A percentile compares a stretch with the other conserved stretches of the same genome.
phyloP scores from a whole-genome alignment of 805 yeast species.

The Ascoidea tarda region DNA sequence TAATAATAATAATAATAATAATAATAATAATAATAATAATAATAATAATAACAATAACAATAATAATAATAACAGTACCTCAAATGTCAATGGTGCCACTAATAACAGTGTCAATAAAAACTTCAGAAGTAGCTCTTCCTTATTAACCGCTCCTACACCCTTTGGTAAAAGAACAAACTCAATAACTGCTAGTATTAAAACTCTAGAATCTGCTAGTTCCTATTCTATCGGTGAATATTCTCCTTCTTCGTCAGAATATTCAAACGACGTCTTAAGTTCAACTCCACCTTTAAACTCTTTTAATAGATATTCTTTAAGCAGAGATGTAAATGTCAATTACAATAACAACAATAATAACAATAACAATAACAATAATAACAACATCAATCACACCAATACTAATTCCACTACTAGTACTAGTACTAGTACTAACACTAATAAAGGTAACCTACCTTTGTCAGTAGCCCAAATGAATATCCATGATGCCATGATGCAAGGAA shows the following conservation, averaged over 20 bases:
- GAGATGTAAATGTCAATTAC: not conserved
- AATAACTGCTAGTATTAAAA: constrained; percentile 1
- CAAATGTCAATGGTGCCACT: not conserved
- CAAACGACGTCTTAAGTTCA: not conserved
- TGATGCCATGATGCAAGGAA: not conserved
- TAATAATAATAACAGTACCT: too few species aligned
- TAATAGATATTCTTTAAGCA: not conserved
- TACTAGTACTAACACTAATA: not conserved
- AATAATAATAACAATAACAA: not conserved
- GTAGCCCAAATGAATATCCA: not conserved
- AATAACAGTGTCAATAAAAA: not conserved
- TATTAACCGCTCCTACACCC: not conserved
- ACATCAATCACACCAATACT: not conserved
- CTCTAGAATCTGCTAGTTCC: constrained; percentile 18
- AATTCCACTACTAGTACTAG: not conserved
- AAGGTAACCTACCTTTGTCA: not conserved
- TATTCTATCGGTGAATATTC: constrained; percentile 32
- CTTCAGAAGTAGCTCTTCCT: not conserved
- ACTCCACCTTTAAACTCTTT: not conserved
- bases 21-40: too few species aligned
- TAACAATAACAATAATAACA: not conserved
- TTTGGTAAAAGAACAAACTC: constrained; percentile 1
- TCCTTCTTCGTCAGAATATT: constrained; percentile 27
- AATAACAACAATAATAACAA: not conserved
- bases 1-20: too few species aligned